A percentile compares a stretch with the other conserved stretches of the same genome.
Evolutionary conservation across 768 basidiomycete genomes (phyloP).

Genomic region (Obba rivulosa): DNA sequence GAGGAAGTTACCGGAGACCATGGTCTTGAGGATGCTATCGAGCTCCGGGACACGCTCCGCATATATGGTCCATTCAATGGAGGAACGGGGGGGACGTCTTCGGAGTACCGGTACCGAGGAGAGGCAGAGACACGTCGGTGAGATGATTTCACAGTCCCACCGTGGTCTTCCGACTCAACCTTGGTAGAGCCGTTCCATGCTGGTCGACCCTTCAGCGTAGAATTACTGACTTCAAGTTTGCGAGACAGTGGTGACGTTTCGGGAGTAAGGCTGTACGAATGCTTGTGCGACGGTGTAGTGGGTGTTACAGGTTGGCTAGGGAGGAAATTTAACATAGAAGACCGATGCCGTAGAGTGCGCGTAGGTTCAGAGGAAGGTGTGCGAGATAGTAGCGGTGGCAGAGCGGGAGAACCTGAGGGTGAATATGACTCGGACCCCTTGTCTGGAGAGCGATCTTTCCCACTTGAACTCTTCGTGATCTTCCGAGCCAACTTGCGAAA

Average conservation of each 20-base stretch:
- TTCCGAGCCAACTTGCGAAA: conserved; percentile 73
- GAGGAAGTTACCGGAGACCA: conserved; percentile 77
- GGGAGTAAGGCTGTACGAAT: conserved; percentile 68
- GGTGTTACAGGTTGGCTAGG: conserved; percentile 36
- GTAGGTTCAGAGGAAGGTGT: conserved; percentile 52
- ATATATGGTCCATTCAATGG: conserved; percentile 39
- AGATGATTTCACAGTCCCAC: conserved; percentile 42
- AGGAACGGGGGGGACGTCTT: conserved; percentile 13
- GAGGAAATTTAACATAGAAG: conserved; percentile 59
- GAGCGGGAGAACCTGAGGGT: conserved; percentile 17
- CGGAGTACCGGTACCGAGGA: conserved; percentile 6
- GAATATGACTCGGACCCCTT: background rate
- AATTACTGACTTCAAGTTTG: conserved; percentile 30
- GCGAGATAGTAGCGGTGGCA: conserved; percentile 44
- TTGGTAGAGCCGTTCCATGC: conserved; percentile 83
- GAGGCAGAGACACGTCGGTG: conserved; percentile 37
- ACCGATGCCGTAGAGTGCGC: conserved; percentile 48
- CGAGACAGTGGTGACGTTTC: conserved; percentile 52
- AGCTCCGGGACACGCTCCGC: conserved; percentile 67
- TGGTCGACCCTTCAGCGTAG: conserved; percentile 37
- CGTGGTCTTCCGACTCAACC: conserved; percentile 50
- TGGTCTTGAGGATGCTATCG: conserved; percentile 73
- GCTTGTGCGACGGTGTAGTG: conserved; percentile 56
- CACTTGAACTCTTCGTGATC: conserved; percentile 45
- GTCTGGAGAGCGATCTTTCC: conserved; percentile 24